Conservation (phyloP, 2,329 filamentous ascomycete genomes). For the Aspergillus novofumigatus region DNA sequence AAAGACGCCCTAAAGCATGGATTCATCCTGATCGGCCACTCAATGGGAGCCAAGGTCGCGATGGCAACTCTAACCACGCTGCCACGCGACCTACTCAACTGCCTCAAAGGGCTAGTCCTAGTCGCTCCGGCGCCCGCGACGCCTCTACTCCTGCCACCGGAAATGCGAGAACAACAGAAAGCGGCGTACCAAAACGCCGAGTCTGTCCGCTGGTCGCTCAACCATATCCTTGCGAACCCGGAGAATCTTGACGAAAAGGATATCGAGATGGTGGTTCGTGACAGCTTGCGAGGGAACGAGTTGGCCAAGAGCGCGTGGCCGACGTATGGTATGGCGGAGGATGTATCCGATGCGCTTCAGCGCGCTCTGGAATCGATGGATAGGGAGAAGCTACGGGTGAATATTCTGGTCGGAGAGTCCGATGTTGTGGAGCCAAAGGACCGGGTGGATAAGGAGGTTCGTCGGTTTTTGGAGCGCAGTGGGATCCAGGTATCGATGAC, state of each 20-base stretch:
- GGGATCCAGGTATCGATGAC: slow-evolving; percentile 9
- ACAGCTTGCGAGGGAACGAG: slow-evolving; percentile 28
- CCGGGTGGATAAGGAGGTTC: slow-evolving; percentile 23
- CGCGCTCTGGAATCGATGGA: slow-evolving; percentile 4
- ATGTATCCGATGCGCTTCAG: slow-evolving; percentile 21
- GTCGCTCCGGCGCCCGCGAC: slow-evolving; percentile 33
- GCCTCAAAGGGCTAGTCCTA: slow-evolving; percentile 29
- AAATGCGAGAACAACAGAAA: slow-evolving; percentile 33
- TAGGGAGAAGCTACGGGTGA: slow-evolving; percentile 12
- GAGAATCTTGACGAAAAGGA: slow-evolving; percentile 12
- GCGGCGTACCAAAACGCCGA: slow-evolving; percentile 29
- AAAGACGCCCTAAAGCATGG: slow-evolving; percentile 19
- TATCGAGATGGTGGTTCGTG: slow-evolving; percentile 15
- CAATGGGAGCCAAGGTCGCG: slow-evolving; percentile 40
- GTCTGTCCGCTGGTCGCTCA: slow-evolving; percentile 27
- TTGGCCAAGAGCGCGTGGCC: slow-evolving; percentile 34
- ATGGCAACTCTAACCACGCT: slow-evolving; percentile 15
- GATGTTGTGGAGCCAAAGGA: slow-evolving; percentile 34
- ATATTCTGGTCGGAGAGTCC: slow-evolving; percentile 28
- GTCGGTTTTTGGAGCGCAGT: slow-evolving; percentile 7
- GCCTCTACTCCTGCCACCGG: slow-evolving; percentile 25
- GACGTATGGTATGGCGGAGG: slow-evolving; percentile 31
- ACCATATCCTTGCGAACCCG: slow-evolving; percentile 29
- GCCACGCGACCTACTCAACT: neutral
- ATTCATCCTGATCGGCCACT: slow-evolving; percentile 35